These are phyloP conservation scores for Ophiostoma australiae DNA, from an alignment of 2,329 filamentous ascomycete genomes.

Conservation along the genomic window DNA sequence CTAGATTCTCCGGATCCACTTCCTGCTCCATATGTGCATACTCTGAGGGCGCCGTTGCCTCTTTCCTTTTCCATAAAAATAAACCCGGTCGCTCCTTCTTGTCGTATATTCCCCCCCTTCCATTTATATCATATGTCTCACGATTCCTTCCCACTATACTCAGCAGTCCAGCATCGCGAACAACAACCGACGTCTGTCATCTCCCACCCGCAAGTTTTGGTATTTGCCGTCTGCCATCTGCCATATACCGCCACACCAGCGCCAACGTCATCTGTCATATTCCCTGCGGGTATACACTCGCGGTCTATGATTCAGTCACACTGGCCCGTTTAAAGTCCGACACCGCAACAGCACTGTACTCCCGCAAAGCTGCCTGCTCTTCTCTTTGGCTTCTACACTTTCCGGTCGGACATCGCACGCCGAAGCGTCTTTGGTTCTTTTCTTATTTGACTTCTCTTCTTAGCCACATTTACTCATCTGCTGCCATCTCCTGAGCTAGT, in stretches of 20 bases:
- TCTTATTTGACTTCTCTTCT: neutral
- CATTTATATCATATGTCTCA: neutral
- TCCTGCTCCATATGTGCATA: neutral
- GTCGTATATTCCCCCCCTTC: neutral
- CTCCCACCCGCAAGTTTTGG: neutral
- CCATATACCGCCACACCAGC: neutral
- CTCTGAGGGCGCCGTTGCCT: neutral
- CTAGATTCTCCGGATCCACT: neutral
- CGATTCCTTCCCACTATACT: neutral
- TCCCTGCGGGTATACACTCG: neutral
- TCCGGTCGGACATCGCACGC: neutral
- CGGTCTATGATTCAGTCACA: neutral
- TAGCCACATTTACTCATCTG: neutral
- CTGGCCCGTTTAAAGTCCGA: neutral
- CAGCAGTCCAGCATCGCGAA: neutral
- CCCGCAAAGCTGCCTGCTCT: neutral
- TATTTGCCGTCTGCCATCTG: too few relatives aligned
- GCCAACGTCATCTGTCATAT: too few relatives aligned
- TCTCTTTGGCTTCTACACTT: neutral
- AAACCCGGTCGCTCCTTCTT: conserved; percentile 2
- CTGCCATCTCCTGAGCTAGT: neutral
- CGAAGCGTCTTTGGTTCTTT: neutral
- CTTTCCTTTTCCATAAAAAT: conserved; percentile 5
- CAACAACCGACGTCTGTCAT: neutral
- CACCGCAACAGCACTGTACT: neutral